Percentiles rank a stretch among this genome's conserved stretches.
Conservation (phyloP, 2,329 filamentous ascomycete species). For the Tolypocladium guangdongense region DNA sequence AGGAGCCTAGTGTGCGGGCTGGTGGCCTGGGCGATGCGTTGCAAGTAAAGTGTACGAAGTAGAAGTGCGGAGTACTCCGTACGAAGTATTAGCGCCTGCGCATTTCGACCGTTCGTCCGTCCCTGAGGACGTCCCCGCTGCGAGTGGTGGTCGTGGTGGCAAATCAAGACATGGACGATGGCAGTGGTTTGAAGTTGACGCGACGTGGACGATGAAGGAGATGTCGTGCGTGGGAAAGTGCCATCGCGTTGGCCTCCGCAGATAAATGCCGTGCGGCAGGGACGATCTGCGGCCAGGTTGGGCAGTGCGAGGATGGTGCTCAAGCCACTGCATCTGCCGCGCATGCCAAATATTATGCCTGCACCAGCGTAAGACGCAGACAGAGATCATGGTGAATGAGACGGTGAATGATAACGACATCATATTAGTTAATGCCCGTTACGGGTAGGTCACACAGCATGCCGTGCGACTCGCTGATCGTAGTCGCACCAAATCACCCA, state of each 20-base stretch:
- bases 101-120: too few relatives aligned
- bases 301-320: neutral
- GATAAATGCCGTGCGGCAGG: neutral
- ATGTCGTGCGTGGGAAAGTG: neutral
- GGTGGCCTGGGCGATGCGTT: neutral
- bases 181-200: too few relatives aligned
- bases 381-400: neutral
- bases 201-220: too few relatives aligned
- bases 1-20: neutral
- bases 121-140: too few relatives aligned
- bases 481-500: neutral
- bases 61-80: too few relatives aligned
- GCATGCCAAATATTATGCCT: too few relatives aligned
- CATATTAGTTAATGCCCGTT: neutral
- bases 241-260: neutral
- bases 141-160: neutral
- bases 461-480: neutral
- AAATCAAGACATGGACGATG: neutral
- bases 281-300: neutral
- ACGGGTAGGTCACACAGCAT: neutral
- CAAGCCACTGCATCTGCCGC: neutral
- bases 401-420: too few relatives aligned
- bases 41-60: neutral
- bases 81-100: too few relatives aligned
- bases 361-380: neutral